Percentiles rank a stretch among this genome's conserved stretches.
These are phyloP conservation scores for Aristolochia contorta DNA, from an alignment of 164 flowering plant genomes.

Conservation along the genomic window DNA sequence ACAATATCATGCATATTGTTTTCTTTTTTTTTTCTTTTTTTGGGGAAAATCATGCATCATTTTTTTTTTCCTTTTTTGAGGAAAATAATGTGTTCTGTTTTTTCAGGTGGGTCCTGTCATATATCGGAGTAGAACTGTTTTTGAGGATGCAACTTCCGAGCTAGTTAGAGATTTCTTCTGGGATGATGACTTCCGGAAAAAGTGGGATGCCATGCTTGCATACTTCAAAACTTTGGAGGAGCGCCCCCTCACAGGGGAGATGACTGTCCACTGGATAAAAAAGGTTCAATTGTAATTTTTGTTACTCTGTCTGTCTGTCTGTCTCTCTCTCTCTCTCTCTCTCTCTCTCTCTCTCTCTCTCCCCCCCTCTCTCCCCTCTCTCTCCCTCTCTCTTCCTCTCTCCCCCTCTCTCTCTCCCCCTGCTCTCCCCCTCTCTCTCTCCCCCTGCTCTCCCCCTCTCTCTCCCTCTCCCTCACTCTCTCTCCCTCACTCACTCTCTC, in stretches of 20 bases:
- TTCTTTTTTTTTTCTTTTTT: too few species aligned
- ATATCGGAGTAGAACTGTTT: constrained; percentile 75
- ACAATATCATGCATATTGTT: constrained; percentile 1
- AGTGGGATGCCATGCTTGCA: constrained; percentile 93
- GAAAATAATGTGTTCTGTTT: too few species aligned
- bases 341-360: not conserved
- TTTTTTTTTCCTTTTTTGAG: too few species aligned
- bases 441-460: not conserved
- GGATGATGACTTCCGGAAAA: constrained; percentile 95
- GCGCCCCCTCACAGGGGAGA: constrained; percentile 57
- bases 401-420: not conserved
- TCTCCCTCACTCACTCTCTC: not conserved
- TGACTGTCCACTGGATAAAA: constrained; percentile 84
- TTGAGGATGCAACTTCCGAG: constrained; percentile 90
- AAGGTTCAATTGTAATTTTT: constrained; percentile 41
- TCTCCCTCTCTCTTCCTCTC: not conserved
- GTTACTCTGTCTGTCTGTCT: not conserved
- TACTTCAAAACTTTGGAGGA: constrained; percentile 65
- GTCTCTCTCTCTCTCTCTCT: not conserved
- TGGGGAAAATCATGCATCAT: too few species aligned
- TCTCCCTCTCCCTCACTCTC: not conserved
- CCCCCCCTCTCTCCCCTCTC: not conserved
- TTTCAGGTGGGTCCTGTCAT: constrained; percentile 61
- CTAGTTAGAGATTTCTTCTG: constrained; percentile 95
- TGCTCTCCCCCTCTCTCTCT: not conserved